phyloP scores from a whole-genome alignment of 2,329 filamentous ascomycete genomes.

The Fusarium piperis region DNA sequence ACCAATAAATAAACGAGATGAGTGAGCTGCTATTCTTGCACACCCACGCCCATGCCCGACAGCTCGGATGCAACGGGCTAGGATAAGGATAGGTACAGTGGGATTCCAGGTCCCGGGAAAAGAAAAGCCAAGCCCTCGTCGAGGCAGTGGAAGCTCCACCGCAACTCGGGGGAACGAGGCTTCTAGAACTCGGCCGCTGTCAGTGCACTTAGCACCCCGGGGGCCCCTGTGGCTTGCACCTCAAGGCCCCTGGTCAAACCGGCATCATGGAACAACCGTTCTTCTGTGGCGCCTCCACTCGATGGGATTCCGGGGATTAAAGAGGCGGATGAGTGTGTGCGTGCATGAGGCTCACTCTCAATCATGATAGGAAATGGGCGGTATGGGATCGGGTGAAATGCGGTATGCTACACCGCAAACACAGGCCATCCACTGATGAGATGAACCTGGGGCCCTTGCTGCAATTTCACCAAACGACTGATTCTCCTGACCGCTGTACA shows the following conservation, averaged over 20 bases:
- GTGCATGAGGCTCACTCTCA: neutral
- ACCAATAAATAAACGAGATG: slow-evolving; percentile 34
- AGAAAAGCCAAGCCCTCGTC: slow-evolving; percentile 12
- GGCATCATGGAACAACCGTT: neutral
- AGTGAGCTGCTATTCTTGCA: slow-evolving; percentile 28
- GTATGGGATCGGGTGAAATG: neutral
- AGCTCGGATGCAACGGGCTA: slow-evolving; percentile 27
- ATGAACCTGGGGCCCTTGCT: neutral
- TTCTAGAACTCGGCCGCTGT: slow-evolving; percentile 34
- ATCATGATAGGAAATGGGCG: neutral
- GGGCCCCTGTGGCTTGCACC: neutral
- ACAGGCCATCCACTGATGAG: neutral
- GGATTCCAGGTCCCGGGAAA: slow-evolving; percentile 21
- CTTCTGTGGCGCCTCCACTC: slow-evolving; percentile 3
- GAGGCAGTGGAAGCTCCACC: slow-evolving; percentile 20
- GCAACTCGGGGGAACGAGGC: slow-evolving; percentile 4
- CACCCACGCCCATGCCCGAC: slow-evolving; percentile 32
- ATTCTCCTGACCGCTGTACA: neutral
- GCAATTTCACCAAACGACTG: neutral
- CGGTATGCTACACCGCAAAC: neutral
- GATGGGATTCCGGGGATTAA: neutral
- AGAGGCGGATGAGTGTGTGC: neutral
- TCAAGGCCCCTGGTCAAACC: neutral
- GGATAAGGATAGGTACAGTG: slow-evolving; percentile 19
- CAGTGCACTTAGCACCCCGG: slow-evolving; percentile 8